Evolutionary conservation across 2,329 filamentous ascomycete genomes (phyloP), one percentile per base, ranked within the genome.

Genomic region (Bipolaris oryzae): DNA sequence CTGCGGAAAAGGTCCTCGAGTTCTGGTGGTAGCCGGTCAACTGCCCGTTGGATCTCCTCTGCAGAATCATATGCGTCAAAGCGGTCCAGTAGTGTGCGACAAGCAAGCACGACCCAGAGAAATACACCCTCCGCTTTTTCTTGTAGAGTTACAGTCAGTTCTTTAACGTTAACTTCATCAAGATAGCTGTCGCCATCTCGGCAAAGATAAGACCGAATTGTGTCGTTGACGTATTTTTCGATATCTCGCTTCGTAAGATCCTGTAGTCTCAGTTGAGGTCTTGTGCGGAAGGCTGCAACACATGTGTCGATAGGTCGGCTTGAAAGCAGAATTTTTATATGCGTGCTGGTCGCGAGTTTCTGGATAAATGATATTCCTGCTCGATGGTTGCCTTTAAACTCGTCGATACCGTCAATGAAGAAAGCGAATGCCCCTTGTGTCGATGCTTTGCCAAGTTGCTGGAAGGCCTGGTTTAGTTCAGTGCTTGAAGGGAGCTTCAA

Each of bases 361-460:
- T 45, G 21, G 5, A 45, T 35, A n/a, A 52, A 52, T 0, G n/a
- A 37, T 28, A 52, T 52, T 0, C 49, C 49, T 1, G 45, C 39
- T 18, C 21, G 33, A 13, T 52, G 11, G 15, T 31, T 45, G 49
- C 49, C 49, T 7, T 21, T 45, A 5, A 52, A 52, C 6, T 52
- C 49, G 6, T 52, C 49, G 21, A 52, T 41, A 5, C 41, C 49
- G 7, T 52, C 49, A 6, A 52, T 52, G 49, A 52, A 45, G 4
- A 52, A 45, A 10, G 41, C 49, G n/a, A 38, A 52, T 9, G 39
- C 41, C 4, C 49, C 49, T 1, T 18, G 10, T 3, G 49, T 38
- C 1, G 20, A 20, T 20, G 28, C 2, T 7, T 16, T 21, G 20
- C 39, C 20, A 9, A 51, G 15, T 21, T 28, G n/a, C 16, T 38